These are phyloP conservation scores for Aureobasidium zeae DNA, from an alignment of 2,329 filamentous ascomycete genomes.

Conservation along the genomic window DNA sequence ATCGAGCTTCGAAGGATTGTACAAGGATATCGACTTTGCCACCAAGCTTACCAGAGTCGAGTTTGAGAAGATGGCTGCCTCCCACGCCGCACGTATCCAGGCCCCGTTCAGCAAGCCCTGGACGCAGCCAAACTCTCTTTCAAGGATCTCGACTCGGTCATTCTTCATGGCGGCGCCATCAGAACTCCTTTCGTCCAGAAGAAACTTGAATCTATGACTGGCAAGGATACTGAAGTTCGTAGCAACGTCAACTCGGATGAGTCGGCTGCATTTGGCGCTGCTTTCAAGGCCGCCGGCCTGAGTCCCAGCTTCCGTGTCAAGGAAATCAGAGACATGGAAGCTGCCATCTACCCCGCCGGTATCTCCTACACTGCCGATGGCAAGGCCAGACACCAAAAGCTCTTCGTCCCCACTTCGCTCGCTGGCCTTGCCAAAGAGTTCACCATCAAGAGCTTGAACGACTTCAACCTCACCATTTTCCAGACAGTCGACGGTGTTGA, in stretches of 20 bases:
- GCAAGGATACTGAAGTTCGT: constrained; percentile 67
- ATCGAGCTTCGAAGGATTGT: constrained; percentile 76
- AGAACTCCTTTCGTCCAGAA: constrained; percentile 93
- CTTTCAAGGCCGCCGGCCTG: constrained; percentile 83
- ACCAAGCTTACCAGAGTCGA: constrained; percentile 74
- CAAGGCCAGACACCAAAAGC: constrained; percentile 64
- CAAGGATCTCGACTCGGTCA: constrained; percentile 74
- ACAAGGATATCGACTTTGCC: constrained; percentile 86
- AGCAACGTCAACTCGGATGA: constrained; percentile 96
- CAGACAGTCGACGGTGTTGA: constrained; percentile 57
- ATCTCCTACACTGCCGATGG: constrained; percentile 62
- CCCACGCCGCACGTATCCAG: constrained; percentile 59
- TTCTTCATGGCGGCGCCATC: constrained; percentile 83
- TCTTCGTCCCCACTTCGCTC: constrained; percentile 71
- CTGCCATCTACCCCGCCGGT: constrained; percentile 60
- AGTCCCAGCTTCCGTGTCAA: constrained; percentile 97
- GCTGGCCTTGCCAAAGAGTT: constrained; percentile 75
- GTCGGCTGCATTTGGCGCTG: constrained; percentile 89
- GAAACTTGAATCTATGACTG: constrained; percentile 66
- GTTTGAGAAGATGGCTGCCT: constrained; percentile 69
- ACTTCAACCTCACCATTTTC: constrained; percentile 72
- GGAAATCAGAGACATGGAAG: constrained; percentile 80
- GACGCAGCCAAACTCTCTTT: constrained; percentile 62
- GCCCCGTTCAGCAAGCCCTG: constrained; percentile 66
- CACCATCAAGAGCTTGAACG: constrained; percentile 69